Conservation (phyloP, 805 yeast species). For the Tetrapisispora nanseiensis region DNA sequence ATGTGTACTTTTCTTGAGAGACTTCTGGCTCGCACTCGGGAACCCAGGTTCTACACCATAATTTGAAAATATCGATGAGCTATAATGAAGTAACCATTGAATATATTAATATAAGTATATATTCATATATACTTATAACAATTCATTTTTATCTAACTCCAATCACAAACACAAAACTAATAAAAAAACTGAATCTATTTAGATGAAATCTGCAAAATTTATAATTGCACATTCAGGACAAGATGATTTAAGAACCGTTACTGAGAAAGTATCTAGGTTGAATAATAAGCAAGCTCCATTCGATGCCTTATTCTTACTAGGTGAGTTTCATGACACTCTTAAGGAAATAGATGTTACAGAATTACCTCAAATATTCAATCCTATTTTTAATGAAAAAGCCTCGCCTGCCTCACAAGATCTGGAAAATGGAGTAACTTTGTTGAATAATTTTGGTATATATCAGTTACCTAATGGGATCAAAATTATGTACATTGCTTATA, state of each 20-base stretch:
- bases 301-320: slow-evolving; percentile 43
- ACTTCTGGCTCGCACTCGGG: too few species aligned
- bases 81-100: too few species aligned
- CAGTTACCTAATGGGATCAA: slow-evolving; percentile 37
- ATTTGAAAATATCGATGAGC: too few species aligned
- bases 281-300: slow-evolving; percentile 59
- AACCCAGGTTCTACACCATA: too few species aligned
- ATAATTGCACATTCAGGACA: slow-evolving; percentile 14
- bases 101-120: too few species aligned
- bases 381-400: slow-evolving; percentile 8
- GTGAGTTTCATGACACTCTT: slow-evolving; percentile 29
- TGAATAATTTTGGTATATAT: slow-evolving; percentile 31
- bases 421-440: slow-evolving; percentile 20
- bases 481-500: slow-evolving; percentile 38
- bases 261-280: slow-evolving; percentile 41
- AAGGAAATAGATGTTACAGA: slow-evolving; percentile 12
- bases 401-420: slow-evolving; percentile 6
- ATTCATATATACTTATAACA: too few species aligned
- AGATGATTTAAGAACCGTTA: slow-evolving; percentile 17
- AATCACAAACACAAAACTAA: too few species aligned
- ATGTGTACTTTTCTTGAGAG: too few species aligned
- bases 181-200: too few species aligned
- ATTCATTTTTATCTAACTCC: too few species aligned
- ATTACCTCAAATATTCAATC: slow-evolving; percentile 8
- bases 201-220: slow-evolving; percentile 3